Conservation (phyloP, 2,329 filamentous ascomycete genomes). For the Aspergillus amoenus region DNA sequence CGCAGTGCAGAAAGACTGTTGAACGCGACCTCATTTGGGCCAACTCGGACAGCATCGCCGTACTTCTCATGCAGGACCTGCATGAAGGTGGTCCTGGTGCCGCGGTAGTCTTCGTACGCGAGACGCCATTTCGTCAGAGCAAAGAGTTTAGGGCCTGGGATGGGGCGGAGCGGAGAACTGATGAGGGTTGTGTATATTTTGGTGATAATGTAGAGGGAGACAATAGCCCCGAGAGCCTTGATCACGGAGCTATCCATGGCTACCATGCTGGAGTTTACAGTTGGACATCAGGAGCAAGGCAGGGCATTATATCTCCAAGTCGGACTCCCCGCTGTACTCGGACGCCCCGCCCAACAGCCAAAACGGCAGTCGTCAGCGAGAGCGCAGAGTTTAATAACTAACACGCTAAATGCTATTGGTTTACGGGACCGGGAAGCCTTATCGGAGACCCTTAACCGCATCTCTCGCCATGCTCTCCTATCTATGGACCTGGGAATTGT, state of each 20-base stretch:
- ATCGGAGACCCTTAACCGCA: too few relatives aligned
- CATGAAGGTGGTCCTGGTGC: constrained; percentile 44
- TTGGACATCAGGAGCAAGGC: neutral
- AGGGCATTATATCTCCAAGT: neutral
- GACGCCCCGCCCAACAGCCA: neutral
- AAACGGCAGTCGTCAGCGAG: neutral
- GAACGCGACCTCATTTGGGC: neutral
- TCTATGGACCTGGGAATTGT: too few relatives aligned
- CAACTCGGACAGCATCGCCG: neutral
- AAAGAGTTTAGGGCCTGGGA: constrained; percentile 41
- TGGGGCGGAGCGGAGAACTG: neutral
- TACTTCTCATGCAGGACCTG: constrained; percentile 27
- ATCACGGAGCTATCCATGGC: neutral
- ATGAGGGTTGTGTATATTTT: neutral
- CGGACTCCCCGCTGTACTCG: too few relatives aligned
- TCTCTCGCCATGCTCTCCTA: too few relatives aligned
- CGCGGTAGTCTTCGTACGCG: constrained; percentile 46
- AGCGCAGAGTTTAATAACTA: too few relatives aligned
- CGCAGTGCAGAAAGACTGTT: neutral
- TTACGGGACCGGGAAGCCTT: too few relatives aligned
- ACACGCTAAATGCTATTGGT: too few relatives aligned
- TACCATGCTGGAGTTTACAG: neutral
- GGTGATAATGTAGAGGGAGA: neutral
- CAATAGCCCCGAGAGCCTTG: neutral
- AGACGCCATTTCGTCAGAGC: constrained; percentile 48